Percentiles rank a stretch among this genome's conserved stretches.
These are phyloP conservation scores for Anastatica hierochuntica DNA, from an alignment of 345 rosid genomes.

Conservation along the genomic window DNA sequence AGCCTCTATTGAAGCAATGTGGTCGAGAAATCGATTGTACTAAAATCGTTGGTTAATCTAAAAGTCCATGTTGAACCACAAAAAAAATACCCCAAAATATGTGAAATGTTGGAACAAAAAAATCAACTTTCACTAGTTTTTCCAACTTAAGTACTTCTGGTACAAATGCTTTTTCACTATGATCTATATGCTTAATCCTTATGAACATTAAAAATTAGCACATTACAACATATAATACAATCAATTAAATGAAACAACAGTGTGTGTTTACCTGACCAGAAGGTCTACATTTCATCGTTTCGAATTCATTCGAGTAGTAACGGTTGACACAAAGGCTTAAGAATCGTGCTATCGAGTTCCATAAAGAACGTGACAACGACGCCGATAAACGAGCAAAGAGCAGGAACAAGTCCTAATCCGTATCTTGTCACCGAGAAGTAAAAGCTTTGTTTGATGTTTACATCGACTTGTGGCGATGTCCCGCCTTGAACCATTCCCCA, in stretches of 20 bases:
- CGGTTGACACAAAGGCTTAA: constrained; percentile 44
- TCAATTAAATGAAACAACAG: too few relatives aligned
- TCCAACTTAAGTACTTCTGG: neutral
- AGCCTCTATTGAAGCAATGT: too few relatives aligned
- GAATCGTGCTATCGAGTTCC: constrained; percentile 40
- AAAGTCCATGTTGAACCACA: too few relatives aligned
- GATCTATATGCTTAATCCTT: neutral
- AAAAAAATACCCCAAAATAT: too few relatives aligned
- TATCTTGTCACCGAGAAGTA: constrained; percentile 60
- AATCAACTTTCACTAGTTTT: constrained; percentile 20
- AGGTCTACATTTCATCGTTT: neutral
- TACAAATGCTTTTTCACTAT: constrained; percentile 7
- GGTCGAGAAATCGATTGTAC: too few relatives aligned
- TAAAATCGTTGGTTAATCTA: too few relatives aligned
- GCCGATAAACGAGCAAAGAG: constrained; percentile 63
- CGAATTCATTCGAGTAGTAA: constrained; percentile 50
- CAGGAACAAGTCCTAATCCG: constrained; percentile 85
- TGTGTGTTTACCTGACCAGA: constrained; percentile 8
- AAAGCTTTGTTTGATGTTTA: constrained; percentile 10
- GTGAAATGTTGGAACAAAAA: too few relatives aligned
- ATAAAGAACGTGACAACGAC: constrained; percentile 61
- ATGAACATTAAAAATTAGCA: neutral
- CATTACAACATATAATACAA: too few relatives aligned
- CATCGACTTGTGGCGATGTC: constrained; percentile 29
- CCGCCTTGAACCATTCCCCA: constrained; percentile 37